Evolutionary conservation across 257 asterid species (phyloP), one percentile per base, ranked within the genome.

Genomic region (Ballota nigra): DNA sequence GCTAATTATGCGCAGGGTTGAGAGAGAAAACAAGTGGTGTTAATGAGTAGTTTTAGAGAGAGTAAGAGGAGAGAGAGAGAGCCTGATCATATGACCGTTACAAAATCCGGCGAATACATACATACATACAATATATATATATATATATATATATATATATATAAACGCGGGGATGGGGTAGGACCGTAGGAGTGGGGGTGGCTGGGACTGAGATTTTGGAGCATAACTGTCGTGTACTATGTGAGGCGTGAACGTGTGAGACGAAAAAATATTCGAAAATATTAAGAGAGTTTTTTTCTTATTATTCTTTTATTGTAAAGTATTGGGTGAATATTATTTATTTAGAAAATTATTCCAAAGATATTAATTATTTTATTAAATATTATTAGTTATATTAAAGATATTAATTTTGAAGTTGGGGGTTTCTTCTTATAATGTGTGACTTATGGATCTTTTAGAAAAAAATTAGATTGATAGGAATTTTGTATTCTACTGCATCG

Each of bases 81-180:
- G 63, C 63, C 10, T 3, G 55, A 34, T 29, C 56, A 78, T 72
- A 72, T 75, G 83, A 82, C 86, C 86, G 86, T 82, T 82, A 80
- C 76, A 56, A 43, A 69, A 38, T 63, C 66, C 71, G 72, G 77
- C 69, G 36, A 57, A 22, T 19, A 49, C 77, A 70, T 18, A 43
- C 52, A 43, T 13, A n/a, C n/a, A n/a, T n/a, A 60, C 22, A 28
- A 40, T 40, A 31, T 31, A 31, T 31, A 31, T 31, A 31, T 31
- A 31, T 59, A 63, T 22, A 59, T 28, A 24, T 53, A 38, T 51
- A 33, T 66, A 18, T 52, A 10, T 13, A 31, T 73, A 36, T 56
- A 6, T 55, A 36, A 15, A 71, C 45, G 70, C 70, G 69, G 75
- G 79, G 38, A 23, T 65, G 26, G 68, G 62, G 58, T 4, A 4